Conservation (phyloP, 371 early-diverging fungal species). For the Fennellomyces sp. region DNA sequence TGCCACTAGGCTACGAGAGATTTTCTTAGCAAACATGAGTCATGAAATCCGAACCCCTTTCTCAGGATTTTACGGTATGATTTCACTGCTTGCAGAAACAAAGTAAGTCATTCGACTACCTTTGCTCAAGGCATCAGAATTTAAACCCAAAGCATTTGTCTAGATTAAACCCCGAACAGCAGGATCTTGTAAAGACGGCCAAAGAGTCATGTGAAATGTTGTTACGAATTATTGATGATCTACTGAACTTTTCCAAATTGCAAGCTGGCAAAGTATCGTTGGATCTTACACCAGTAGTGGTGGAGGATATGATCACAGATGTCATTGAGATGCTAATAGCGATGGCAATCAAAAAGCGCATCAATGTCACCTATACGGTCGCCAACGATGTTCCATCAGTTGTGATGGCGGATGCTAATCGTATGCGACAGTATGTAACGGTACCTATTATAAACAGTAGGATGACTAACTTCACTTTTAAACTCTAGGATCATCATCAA, state of each 20-base stretch:
- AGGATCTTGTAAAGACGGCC: constrained; percentile 61
- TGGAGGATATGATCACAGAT: constrained; percentile 59
- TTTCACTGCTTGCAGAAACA: constrained; percentile 57
- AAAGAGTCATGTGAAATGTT: constrained; percentile 62
- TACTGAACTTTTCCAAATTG: constrained; percentile 65
- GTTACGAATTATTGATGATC: constrained; percentile 62
- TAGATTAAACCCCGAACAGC: constrained; percentile 50
- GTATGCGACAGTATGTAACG: constrained; percentile 34
- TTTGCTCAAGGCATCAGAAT: background rate
- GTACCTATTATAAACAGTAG: constrained; percentile 2
- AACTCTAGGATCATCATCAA: constrained; percentile 33
- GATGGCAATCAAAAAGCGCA: constrained; percentile 52
- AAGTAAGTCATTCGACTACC: constrained; percentile 6
- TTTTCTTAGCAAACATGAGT: constrained; percentile 64
- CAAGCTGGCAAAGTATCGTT: constrained; percentile 63
- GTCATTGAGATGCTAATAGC: constrained; percentile 58
- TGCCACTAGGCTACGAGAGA: constrained; percentile 45
- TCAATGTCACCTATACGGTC: constrained; percentile 48
- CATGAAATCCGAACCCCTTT: constrained; percentile 58
- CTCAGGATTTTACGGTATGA: constrained; percentile 62
- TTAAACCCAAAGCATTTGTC: background rate
- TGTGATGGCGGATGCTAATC: constrained; percentile 52
- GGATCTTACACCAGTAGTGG: constrained; percentile 47
- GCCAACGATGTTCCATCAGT: constrained; percentile 38
- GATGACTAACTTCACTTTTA: no score